phyloP scores from a whole-genome alignment of 345 rosid genomes.

The Anastatica hierochuntica region DNA sequence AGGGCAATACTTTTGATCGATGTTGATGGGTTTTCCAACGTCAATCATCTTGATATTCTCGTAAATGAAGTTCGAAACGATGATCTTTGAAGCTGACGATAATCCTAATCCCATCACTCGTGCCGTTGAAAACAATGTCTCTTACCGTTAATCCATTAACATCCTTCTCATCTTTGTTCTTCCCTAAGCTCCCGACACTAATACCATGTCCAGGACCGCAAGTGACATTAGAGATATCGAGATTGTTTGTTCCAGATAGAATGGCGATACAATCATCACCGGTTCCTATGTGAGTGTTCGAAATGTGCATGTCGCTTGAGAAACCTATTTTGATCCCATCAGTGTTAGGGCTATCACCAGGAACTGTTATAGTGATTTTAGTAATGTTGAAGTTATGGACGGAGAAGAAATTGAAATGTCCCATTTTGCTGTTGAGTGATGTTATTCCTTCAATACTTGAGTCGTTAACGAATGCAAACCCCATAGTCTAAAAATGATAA shows the following conservation, averaged over 20 bases:
- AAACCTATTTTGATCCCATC: constrained; percentile 4
- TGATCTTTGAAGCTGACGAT: not conserved
- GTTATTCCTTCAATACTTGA: not conserved
- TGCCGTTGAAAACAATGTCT: not conserved
- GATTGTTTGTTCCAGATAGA: not conserved
- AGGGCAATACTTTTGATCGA: not conserved
- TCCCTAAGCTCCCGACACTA: not conserved
- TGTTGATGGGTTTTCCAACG: not conserved
- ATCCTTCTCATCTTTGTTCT: not conserved
- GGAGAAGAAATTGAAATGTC: no score
- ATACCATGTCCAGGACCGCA: not conserved
- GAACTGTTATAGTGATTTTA: no score
- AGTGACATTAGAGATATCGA: not conserved
- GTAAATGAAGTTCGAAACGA: not conserved
- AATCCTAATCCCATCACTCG: not conserved
- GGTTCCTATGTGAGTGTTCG: not conserved
- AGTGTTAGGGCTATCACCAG: not conserved
- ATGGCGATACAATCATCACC: constrained; percentile 7
- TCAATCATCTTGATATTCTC: not conserved
- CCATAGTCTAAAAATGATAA: not conserved
- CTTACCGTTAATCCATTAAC: not conserved
- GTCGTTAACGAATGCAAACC: not conserved
- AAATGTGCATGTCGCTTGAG: not conserved
- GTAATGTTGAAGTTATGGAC: no score
- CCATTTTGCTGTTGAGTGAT: no score